Base-by-base conservation (phyloP, 2,329 filamentous ascomycete species). In the Ophiostoma ulmi region DNA sequence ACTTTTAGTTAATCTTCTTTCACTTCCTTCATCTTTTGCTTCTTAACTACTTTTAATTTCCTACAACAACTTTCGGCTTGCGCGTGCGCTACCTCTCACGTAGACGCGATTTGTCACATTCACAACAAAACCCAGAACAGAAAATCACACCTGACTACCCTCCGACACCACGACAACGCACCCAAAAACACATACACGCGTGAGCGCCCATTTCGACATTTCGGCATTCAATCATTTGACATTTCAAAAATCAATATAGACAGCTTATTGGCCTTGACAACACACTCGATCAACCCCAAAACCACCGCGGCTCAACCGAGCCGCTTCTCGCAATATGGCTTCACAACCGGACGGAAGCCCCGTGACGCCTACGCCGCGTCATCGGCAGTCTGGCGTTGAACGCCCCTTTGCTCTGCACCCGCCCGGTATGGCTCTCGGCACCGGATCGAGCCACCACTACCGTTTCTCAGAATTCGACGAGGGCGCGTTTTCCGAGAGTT, bases 401-500 rank as follows among this genome's bases (percentile, higher is more conserved):
- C 72, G 73, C 13, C 71, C 72, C 2, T 70, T 73, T 69, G 69
- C 73, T 48, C 69, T 74, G 13, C 72, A 73, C 13, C 73, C 73
- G 26, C 73, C 73, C 1, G 69, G 41, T 0, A 61, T 73, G 65
- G 55, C 63, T 22, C 7, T 67, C 11, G 72, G 73, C 13, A 26
- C 83, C 35, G 81, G 80, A 58, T 76, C 82, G 36, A 79, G 78
- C 41, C 83, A 84, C 73, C 87, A 94, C 74, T 90, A 93, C 74
- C 95, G 92, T 80, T 93, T 92, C 70, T 87, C 88, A 74, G 87
- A 88, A 73, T 96, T 97, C 78, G 93, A 97, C 79, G 87, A 88
- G 67, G 89, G 94, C 69, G 82, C 92, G 38, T 94, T 96, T 78
- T 90, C 90, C 52, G 83, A 94, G 31, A 91, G 91, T 74, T 87